Base-by-base conservation (phyloP, 805 yeast species). In the Candida coquimbonensis region DNA sequence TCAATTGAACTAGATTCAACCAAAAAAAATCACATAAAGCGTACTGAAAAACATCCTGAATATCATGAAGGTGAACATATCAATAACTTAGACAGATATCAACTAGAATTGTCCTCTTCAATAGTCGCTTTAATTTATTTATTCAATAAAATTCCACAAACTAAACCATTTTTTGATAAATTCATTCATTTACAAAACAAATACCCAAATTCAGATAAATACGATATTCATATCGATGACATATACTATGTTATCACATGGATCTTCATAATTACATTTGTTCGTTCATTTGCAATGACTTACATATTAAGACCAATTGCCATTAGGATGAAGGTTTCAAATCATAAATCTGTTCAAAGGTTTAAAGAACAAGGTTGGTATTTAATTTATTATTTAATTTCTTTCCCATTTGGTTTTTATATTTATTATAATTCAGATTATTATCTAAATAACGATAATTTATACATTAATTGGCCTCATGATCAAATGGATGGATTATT, bases 361-460 rank as follows among this genome's bases (percentile, higher is more conserved):
- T 88, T 86, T 59, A 84, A 87, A 46, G 96, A 88, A 64, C 96
- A 88, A 68, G 81, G 87, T 42, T 89, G 96, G 96, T 69, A 77
- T 32, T 61, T 78, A 16, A 55, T 77, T 7, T 86, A 84, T 61
- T 86, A 79, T 66, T 53, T 74, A 7, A 53, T 65, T 11, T 74
- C 86, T 9, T 80, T 81, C 60, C 39, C 60, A 1, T 66, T 67
- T 47, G 96, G 95, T 0, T 64, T 75, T 47, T 69, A 70, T 48
- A 64, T 88, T 16, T 81, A 83, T 56, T 64, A 61, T 48, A 49
- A 71, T 40, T 78, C 89, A 4, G 74, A 77, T 1, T 86, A 87
- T 66, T 81, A 71, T 59, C 56, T 72, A 42, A 70, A 81, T 55
- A 66, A 78, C 46, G 81, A 77, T 54, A 67, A 76, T 44, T 60